Base-by-base conservation (phyloP, 441 rosid genomes). In the Brassica balearica region DNA sequence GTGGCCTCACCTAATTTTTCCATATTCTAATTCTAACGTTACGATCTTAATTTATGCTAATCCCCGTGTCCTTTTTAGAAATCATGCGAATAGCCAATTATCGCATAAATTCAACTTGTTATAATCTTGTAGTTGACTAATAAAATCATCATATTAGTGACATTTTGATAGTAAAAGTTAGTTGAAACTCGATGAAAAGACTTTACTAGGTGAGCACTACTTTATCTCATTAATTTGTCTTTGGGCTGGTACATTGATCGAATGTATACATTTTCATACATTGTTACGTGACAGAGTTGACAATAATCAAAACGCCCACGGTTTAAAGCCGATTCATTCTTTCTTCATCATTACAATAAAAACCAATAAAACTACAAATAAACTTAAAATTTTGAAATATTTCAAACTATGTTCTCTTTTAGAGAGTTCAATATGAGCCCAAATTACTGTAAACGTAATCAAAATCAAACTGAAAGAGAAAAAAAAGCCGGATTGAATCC, bases 1-100 rank as follows among this genome's bases (percentile, higher is more conserved):
- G 82, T 79, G 75, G 76, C 46, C 34, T 64, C 79, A 75, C 79
- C 80, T 65, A 75, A 43, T 74, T 69, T 63, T 74, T 64, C 19
- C 55, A 29, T 67, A 14, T 64, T 63, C 1, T 68, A 65, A 14
- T 64, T 63, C 1, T 68, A 65, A 62, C 72, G 68, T 72, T 70
- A 23, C 59, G 58, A 77, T 71, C 76, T 68, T 17, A 41, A 10
- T 53, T 71, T n/a, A 65, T 73, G 58, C 19, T 62, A 53, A 38
- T 78, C 68, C 36, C 20, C 25, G 56, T n/a, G 36, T 53, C 59
- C 59, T 63, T 29, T 29, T 8, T 8, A 4, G 8, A 55, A 70
- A 74, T 68, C 74, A 62, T 62, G 66, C 23, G 22, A 73, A 68
- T 79, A 41, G 17, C 60, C 19, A 51, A 72, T 66, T 46, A 22